Evolutionary conservation across 2,329 filamentous ascomycete species (phyloP), one percentile per base, ranked within the genome.

Genomic region (Aschersonia sp.): DNA sequence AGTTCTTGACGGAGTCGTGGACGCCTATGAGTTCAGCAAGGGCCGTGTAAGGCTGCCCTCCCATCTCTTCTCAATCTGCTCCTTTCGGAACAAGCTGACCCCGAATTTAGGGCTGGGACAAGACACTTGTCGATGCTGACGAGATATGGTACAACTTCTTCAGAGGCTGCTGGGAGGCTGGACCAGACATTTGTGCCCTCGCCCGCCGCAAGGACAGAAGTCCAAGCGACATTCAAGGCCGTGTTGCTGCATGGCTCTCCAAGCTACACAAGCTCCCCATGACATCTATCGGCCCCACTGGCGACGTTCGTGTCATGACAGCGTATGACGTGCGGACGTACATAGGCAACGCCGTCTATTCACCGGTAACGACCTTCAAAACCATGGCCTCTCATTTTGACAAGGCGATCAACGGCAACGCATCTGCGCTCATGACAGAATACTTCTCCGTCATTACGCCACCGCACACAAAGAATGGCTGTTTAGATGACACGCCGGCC

Each of bases 1-100:
- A 50, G 58, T 69, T 4, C 52, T 66, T 2, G 63, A 65, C 30
- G 63, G 57, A 14, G 33, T 48, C 5, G 55, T 65, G 12, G 56
- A 56, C 7, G 58, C 65, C 39, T 48, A 52, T 0, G 52, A 63
- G 22, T 62, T 66, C 46, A 63, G 61, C 31, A 50, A 51, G 12
- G 46, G 44, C 4, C 55, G 50, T 1, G 60, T 63, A 53, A 56
- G 60, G 53, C 2, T n/a, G 8, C 5, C 14, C 31, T 4, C 11
- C 5, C n/a, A 9, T 12, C 22, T 39, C 14, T 32, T 29, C 30
- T n/a, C 12, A 11, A 33, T 42, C 37, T 10, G 4, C n/a, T 10
- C 39, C 14, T 43, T 37, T 8, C 30, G 8, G 29, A 43, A 30
- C 30, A 8, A 42, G 11, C n/a, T 30, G 6, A 5, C 8, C 35